A percentile compares a stretch with the other conserved stretches of the same genome.
These are phyloP conservation scores for Metarhizium humberi DNA, from an alignment of 2,329 filamentous ascomycete species.

Conservation along the genomic window DNA sequence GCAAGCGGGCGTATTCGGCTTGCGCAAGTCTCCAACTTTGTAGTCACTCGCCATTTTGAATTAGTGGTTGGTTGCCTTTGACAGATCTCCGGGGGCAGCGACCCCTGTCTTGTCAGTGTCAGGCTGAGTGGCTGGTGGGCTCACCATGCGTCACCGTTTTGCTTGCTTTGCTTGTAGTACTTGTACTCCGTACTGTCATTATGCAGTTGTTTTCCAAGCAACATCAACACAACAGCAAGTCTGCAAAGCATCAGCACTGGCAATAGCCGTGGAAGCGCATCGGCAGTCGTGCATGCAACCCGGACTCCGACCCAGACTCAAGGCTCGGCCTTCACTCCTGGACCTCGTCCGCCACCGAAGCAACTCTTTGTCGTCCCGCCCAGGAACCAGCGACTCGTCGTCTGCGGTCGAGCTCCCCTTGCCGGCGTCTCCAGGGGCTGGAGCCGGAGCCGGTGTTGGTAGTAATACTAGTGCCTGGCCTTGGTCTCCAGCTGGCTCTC, in stretches of 20 bases:
- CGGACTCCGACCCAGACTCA: constrained; percentile 39
- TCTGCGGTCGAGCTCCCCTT: constrained; percentile 2
- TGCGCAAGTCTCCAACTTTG: neutral
- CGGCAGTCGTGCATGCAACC: constrained; percentile 34
- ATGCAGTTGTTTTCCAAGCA: neutral
- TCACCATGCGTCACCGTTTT: neutral
- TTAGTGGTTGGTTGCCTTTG: too few species aligned
- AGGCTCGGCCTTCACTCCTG: constrained; percentile 44
- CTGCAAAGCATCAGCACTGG: neutral
- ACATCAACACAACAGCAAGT: neutral
- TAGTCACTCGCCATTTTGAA: too few species aligned
- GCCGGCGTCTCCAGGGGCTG: constrained; percentile 3
- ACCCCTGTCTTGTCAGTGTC: neutral
- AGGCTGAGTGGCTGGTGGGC: neutral
- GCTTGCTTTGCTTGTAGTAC: neutral
- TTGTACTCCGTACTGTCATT: neutral
- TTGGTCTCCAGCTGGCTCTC: neutral
- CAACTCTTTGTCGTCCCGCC: constrained; percentile 10
- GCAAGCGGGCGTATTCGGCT: neutral
- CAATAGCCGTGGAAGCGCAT: neutral
- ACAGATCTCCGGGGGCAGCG: neutral
- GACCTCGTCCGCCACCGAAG: constrained; percentile 34
- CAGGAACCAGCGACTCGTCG: neutral
- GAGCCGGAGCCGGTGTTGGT: neutral
- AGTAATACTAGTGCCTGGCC: neutral